Base-by-base conservation (phyloP, 2,329 filamentous ascomycete species). In the Cryphonectria nitschkei region DNA sequence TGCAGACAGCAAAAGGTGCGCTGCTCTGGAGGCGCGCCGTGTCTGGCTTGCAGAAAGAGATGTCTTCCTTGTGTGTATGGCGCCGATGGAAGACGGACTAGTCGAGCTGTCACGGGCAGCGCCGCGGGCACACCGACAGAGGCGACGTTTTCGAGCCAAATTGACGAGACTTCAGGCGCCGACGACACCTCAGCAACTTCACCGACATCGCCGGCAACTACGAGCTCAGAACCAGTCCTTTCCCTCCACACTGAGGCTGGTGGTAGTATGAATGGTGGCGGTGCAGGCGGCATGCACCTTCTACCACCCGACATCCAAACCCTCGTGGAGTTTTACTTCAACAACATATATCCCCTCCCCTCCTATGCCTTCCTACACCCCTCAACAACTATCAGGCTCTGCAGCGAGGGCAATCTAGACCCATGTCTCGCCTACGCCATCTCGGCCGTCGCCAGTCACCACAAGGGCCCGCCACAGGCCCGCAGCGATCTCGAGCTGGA, bases 321-420 rank as follows among this genome's bases (percentile, higher is more conserved):
- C 2, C 67, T 73, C 6, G 64, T 71, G 26, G 67, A 73, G 22
- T 73, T 73, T 14, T 73, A 73, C 52, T 73, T 73, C 50, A 37
- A 41, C 32, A 61, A 72, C 29, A 60, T 73, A 26, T 72, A 73
- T 11, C 58, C 72, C 14, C 50, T 73, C 2, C 71, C 70, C 1
- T 72, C 72, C 39, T 73, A 72, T 19, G 70, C 70, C 22, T 73
- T 73, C 29, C 56, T 73, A 9, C 70, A 73, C 62, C 72, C 70
- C 7, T 22, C 68, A 29, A 73, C 72, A n/a, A 72, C 68, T 8
- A 68, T 70, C n/a, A 52, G 68, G 11, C 70, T 70, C 14, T 70
- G 65, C 62, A 62, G 62, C 61, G 68, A 73, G 26, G 65, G 70
- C 41, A 64, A 58, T 22, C 32, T 73, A 11, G 68, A 73, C 14